Base-by-base conservation (phyloP, 2,329 filamentous ascomycete species). In the Pyricularia grisea region DNA sequence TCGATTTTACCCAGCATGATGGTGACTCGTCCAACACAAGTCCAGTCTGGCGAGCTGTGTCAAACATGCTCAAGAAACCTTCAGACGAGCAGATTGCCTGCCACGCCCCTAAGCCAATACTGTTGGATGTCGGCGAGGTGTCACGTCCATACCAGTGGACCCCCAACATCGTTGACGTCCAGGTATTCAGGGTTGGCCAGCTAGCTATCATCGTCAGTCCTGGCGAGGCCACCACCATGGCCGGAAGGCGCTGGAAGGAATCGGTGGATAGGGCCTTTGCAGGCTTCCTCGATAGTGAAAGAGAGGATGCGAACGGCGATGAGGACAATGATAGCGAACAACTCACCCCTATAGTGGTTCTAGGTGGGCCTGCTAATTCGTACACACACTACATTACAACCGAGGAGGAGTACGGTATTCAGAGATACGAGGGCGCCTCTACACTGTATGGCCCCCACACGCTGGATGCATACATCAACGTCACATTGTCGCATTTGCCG, bases 161-260 rank as follows among this genome's bases (percentile, higher is more conserved):
- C 0, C 92, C 94, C 0, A 97, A 97, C 73, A 88, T 97, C 65
- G 93, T 97, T 65, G 93, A 97, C 76, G 85, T 97, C 11, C 94
- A 97, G 76, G 84, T 91, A 33, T 83, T 97, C 17, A 90, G 94
- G 14, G 90, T 94, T 0, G 94, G 94, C 0, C 92, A 95, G 74
- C 80, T 97, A 7, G 82, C 96, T 69, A 90, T 97, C 71, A 88
- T 97, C 71, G 87, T 97, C 31, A 91, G 90, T 36, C 91, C 94
- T 0, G 93, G 93, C 33, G 94, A 97, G 78, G 93, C 92, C 0
- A 95, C 92, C 0, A 97, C 94, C 4, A 98, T 97, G 94, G 87
- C 92, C 1, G 94, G 94, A 0, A 86, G 94, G 27, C 87, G 94
- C 30, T 97, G 94, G 94, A 92, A 90, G 75, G 84, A 87, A 36